A percentile compares a stretch with the other conserved stretches of the same genome.
Conservation (phyloP, 2,329 filamentous ascomycete genomes). For the Colletotrichum caudatum region DNA sequence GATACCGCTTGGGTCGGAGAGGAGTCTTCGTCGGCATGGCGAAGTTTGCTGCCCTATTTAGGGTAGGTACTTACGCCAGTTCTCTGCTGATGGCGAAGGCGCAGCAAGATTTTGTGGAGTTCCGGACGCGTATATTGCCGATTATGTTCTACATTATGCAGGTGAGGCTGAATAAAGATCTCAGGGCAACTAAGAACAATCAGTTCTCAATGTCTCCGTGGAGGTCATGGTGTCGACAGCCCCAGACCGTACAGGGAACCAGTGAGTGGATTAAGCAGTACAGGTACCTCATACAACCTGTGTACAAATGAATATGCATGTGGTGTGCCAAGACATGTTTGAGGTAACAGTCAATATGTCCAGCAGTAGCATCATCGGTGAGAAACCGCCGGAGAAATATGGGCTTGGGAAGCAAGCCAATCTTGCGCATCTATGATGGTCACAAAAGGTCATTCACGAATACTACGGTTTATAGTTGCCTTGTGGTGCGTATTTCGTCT, state of each 20-base stretch:
- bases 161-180: not conserved
- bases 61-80: too few relatives aligned
- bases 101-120: not conserved
- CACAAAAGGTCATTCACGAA: not conserved
- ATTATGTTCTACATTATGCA: not conserved
- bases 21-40: not conserved
- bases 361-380: not conserved
- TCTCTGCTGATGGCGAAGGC: too few relatives aligned
- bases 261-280: not conserved
- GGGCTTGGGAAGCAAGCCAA: not conserved
- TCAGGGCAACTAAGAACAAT: not conserved
- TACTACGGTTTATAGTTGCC: not conserved
- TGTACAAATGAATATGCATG: not conserved
- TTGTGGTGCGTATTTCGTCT: not conserved
- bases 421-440: not conserved
- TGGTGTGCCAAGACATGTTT: not conserved
- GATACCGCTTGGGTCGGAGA: not conserved
- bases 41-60: not conserved
- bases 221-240: not conserved
- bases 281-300: not conserved
- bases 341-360: not conserved
- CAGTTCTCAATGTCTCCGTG: not conserved
- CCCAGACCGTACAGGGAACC: too few relatives aligned
- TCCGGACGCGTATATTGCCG: not conserved
- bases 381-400: not conserved